These are phyloP conservation scores for Gynochthodes officinalis DNA, from an alignment of 257 asterid genomes.

Conservation along the genomic window DNA sequence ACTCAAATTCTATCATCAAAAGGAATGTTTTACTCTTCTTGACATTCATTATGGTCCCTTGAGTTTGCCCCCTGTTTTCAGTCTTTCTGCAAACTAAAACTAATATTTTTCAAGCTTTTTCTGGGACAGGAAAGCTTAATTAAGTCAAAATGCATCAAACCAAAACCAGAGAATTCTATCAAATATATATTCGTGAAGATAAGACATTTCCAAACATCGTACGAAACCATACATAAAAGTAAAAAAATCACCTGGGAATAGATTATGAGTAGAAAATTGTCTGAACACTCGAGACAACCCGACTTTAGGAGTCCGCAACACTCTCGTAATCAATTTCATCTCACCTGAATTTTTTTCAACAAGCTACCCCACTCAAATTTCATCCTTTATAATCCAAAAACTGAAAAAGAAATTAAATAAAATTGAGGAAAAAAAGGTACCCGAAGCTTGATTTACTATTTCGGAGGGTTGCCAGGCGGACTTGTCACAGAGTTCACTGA, in stretches of 20 bases:
- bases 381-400: not conserved
- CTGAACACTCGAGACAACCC: conserved; percentile 32
- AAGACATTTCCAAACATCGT: not conserved
- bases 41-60: not conserved
- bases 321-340: conserved; percentile 45
- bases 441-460: not conserved
- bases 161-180: not conserved
- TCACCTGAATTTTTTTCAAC: conserved; percentile 22
- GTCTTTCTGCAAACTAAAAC: not conserved
- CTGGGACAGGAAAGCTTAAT: not conserved
- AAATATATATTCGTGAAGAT: too few relatives aligned
- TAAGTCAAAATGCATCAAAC: not conserved
- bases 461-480: not conserved
- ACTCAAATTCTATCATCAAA: not conserved
- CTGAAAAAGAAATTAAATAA: not conserved
- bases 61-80: not conserved
- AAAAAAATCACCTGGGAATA: conserved; percentile 27
- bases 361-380: not conserved
- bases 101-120: not conserved
- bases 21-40: not conserved
- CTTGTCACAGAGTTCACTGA: not conserved
- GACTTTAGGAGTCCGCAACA: conserved; percentile 33
- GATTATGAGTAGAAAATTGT: conserved; percentile 35
- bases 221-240: not conserved
- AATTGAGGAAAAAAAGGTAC: not conserved